Percentiles rank a stretch among this genome's conserved stretches.
These are phyloP conservation scores for Batkoa obscura DNA, from an alignment of 371 early-diverging fungal genomes.

Conservation along the genomic window DNA sequence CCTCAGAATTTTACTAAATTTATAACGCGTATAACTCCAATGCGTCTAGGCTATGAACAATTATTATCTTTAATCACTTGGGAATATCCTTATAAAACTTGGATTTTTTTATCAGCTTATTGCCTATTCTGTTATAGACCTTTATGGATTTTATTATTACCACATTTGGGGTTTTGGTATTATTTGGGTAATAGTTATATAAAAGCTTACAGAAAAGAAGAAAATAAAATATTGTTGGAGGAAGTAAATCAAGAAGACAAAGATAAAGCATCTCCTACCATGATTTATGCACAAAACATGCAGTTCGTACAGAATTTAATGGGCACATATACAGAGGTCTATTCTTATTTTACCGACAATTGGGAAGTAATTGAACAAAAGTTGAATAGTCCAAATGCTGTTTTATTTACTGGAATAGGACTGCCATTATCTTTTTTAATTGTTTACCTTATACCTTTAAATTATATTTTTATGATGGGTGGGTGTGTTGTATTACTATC, in stretches of 20 bases:
- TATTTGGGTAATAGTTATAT: background rate
- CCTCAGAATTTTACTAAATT: slow-evolving; percentile 2
- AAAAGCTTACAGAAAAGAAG: background rate
- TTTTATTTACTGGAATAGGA: background rate
- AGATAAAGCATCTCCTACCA: background rate
- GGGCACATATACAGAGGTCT: background rate
- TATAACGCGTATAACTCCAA: background rate
- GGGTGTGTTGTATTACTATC: background rate
- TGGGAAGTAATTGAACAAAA: background rate
- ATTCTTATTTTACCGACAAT: background rate
- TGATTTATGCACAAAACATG: background rate
- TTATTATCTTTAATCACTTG: slow-evolving; percentile 1
- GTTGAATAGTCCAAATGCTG: background rate
- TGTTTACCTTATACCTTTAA: background rate
- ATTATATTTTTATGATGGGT: background rate
- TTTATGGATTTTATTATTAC: background rate
- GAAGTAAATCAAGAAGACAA: background rate
- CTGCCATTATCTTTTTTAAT: background rate
- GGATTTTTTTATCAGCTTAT: background rate
- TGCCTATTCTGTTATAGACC: background rate
- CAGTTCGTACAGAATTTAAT: background rate
- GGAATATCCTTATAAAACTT: background rate
- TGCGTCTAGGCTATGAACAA: background rate
- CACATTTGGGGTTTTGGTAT: background rate
- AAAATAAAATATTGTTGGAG: too few relatives aligned